Conservation (phyloP, 495 filamentous ascomycete species). For the Cenococcum geophilum region DNA sequence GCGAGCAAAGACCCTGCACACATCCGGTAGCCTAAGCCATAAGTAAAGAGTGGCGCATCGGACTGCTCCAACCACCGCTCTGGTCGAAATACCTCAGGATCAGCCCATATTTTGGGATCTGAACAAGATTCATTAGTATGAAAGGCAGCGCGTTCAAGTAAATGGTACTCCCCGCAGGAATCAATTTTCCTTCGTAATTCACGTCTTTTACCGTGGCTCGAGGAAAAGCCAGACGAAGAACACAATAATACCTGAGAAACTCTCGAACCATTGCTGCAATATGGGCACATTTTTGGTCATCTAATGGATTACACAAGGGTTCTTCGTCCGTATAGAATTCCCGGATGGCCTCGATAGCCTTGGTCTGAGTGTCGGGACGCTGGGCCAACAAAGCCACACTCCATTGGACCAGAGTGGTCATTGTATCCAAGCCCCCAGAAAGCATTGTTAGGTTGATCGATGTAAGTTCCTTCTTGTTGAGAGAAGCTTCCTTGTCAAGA, state of each 20-base stretch:
- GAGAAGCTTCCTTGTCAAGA: constrained; percentile 53
- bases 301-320: constrained; percentile 48
- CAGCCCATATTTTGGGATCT: constrained; percentile 53
- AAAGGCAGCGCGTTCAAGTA: constrained; percentile 59
- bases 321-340: constrained; percentile 49
- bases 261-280: constrained; percentile 54
- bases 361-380: constrained; percentile 55
- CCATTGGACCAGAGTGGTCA: constrained; percentile 59
- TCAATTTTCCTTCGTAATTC: constrained; percentile 49
- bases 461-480: constrained; percentile 54
- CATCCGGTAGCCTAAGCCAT: constrained; percentile 61
- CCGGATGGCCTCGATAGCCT: constrained; percentile 50
- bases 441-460: constrained; percentile 60
- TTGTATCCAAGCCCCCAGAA: constrained; percentile 57
- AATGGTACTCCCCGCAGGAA: constrained; percentile 55
- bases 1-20: constrained; percentile 58
- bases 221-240: constrained; percentile 56
- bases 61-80: constrained; percentile 59
- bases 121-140: background rate
- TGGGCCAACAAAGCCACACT: constrained; percentile 53
- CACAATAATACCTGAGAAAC: constrained; percentile 54
- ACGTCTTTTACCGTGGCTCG: constrained; percentile 56
- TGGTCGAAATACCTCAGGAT: constrained; percentile 54
- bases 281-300: constrained; percentile 59
- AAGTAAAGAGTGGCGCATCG: constrained; percentile 56